Conservation (phyloP, 192 early-diverging fungal genomes). For the Paraglomus occultum region DNA sequence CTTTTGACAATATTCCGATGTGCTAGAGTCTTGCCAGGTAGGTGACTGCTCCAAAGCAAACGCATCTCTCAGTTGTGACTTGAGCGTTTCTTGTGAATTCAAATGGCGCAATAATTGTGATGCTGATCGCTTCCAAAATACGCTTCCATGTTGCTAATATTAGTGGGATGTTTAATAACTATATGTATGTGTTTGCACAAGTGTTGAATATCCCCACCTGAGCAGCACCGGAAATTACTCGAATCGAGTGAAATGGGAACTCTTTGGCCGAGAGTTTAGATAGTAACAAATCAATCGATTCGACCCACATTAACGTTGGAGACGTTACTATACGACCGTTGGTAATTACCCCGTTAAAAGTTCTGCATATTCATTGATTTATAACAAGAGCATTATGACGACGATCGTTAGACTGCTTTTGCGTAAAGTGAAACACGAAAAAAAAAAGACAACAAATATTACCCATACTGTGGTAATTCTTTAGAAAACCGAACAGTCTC, state of each 20-base stretch:
- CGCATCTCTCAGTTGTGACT: constrained; percentile 50
- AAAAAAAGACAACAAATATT: not conserved
- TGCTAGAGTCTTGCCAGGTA: constrained; percentile 85
- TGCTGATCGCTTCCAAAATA: constrained; percentile 67
- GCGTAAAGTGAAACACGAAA: constrained; percentile 1
- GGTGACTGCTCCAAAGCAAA: constrained; percentile 65
- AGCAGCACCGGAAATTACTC: constrained; percentile 66
- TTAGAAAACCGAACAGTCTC: constrained; percentile 59
- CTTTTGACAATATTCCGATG: constrained; percentile 55
- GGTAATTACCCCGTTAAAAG: constrained; percentile 46
- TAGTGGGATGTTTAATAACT: not conserved
- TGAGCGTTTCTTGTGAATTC: constrained; percentile 36
- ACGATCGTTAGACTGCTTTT: constrained; percentile 18
- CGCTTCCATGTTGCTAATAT: constrained; percentile 78
- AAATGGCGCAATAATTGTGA: constrained; percentile 42
- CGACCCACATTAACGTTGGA: constrained; percentile 77
- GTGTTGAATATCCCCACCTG: constrained; percentile 41
- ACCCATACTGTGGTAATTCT: constrained; percentile 57
- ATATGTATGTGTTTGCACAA: not conserved
- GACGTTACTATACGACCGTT: constrained; percentile 55
- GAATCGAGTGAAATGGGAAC: constrained; percentile 42
- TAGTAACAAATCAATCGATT: constrained; percentile 67
- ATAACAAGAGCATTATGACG: not conserved
- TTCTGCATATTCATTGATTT: not conserved
- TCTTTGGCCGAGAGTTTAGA: constrained; percentile 37